phyloP scores from a whole-genome alignment of 2,329 filamentous ascomycete species.

The Neurospora crassa region DNA sequence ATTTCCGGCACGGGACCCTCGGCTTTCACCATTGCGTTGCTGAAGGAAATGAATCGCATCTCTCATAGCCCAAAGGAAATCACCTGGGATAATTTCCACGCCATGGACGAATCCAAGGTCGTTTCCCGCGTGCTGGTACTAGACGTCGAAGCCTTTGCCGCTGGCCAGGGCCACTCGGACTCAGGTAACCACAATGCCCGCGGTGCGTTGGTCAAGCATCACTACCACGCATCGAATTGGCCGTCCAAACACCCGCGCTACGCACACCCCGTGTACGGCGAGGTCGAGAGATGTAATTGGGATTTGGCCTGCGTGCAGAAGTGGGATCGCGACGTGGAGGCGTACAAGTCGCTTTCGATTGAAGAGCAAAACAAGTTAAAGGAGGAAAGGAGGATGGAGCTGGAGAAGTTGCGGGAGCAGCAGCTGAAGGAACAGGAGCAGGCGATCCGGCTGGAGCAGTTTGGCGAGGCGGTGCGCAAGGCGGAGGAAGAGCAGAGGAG shows the following conservation, averaged over 20 bases:
- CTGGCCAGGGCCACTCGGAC: slow-evolving; percentile 62
- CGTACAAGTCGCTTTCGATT: slow-evolving; percentile 45
- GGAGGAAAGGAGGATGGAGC: slow-evolving; percentile 13
- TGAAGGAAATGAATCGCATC: slow-evolving; percentile 49
- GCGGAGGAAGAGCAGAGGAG: slow-evolving; percentile 6
- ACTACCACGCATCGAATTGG: slow-evolving; percentile 66
- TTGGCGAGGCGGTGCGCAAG: slow-evolving; percentile 10
- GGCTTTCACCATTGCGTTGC: slow-evolving; percentile 54
- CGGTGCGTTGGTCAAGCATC: slow-evolving; percentile 59
- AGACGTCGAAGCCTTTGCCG: slow-evolving; percentile 61
- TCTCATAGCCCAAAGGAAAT: slow-evolving; percentile 29
- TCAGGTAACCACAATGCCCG: slow-evolving; percentile 58
- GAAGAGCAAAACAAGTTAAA: slow-evolving; percentile 45
- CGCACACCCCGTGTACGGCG: slow-evolving; percentile 56
- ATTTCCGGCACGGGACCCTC: slow-evolving; percentile 60
- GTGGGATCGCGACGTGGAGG: slow-evolving; percentile 55
- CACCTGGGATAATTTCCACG: slow-evolving; percentile 55
- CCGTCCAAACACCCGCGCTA: slow-evolving; percentile 54
- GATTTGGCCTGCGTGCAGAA: slow-evolving; percentile 48
- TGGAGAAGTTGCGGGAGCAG: slow-evolving; percentile 12
- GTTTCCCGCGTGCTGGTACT: slow-evolving; percentile 54
- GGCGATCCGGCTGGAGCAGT: slow-evolving; percentile 6
- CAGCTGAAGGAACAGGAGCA: slow-evolving; percentile 28
- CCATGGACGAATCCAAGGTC: slow-evolving; percentile 54
- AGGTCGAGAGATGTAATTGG: slow-evolving; percentile 64